Percentiles rank a stretch among this genome's conserved stretches.
Evolutionary conservation across 2,329 filamentous ascomycete genomes (phyloP).

Genomic region (Alternaria brassicae): DNA sequence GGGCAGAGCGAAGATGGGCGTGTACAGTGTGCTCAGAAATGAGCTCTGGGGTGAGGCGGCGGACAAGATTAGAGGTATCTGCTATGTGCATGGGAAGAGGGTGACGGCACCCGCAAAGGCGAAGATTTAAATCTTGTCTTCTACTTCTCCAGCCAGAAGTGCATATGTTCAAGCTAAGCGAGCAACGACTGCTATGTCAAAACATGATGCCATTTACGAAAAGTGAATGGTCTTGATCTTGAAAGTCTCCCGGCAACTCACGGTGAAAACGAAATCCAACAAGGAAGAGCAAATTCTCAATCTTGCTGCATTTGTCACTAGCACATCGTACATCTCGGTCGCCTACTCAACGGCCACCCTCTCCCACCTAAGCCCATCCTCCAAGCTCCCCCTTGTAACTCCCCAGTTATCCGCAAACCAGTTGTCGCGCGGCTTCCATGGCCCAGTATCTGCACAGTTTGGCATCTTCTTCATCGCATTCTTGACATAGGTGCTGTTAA

Average conservation of each 20-base stretch:
- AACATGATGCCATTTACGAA: no score
- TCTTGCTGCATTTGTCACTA: no score
- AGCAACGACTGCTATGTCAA: no score
- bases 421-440: slow-evolving; percentile 54
- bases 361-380: slow-evolving; percentile 50
- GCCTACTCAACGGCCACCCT: slow-evolving; percentile 17
- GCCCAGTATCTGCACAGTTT: slow-evolving; percentile 55
- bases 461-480: slow-evolving; percentile 53
- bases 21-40: slow-evolving; percentile 60
- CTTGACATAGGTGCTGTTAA: slow-evolving; percentile 62
- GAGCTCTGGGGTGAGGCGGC: slow-evolving; percentile 64
- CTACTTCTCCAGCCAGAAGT: no score
- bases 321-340: neutral
- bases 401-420: slow-evolving; percentile 56
- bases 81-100: slow-evolving; percentile 60
- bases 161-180: no score
- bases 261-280: no score
- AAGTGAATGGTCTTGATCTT: no score
- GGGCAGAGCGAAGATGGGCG: slow-evolving; percentile 56
- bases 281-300: no score
- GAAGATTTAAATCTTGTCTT: slow-evolving; percentile 50
- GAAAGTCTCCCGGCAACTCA: no score
- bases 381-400: slow-evolving; percentile 53
- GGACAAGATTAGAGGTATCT: slow-evolving; percentile 59
- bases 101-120: slow-evolving; percentile 56